Evolutionary conservation across 2,329 filamentous ascomycete species (phyloP).

Genomic region (Monosporascus sp.): DNA sequence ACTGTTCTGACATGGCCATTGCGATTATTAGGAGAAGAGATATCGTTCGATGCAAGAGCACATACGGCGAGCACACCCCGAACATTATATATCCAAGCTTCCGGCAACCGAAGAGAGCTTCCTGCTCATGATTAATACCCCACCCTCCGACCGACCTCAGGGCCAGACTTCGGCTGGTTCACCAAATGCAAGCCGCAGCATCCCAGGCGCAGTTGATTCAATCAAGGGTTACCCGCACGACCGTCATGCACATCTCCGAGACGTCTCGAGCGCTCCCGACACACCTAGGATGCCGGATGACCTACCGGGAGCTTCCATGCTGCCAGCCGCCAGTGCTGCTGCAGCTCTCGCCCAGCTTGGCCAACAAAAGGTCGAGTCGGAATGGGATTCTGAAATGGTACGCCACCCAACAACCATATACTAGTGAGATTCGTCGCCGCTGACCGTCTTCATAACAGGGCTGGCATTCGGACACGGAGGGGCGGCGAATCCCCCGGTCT

Average conservation of each 20-base stretch:
- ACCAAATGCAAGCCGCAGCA: slow-evolving; percentile 17
- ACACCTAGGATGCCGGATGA: slow-evolving; percentile 69
- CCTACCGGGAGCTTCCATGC: slow-evolving; percentile 56
- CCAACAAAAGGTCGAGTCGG: slow-evolving; percentile 67
- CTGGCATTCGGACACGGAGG: slow-evolving; percentile 67
- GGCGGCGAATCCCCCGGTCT: slow-evolving; percentile 57
- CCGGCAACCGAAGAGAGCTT: slow-evolving; percentile 98
- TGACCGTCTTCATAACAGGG: slow-evolving; percentile 43
- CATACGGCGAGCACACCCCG: slow-evolving; percentile 92
- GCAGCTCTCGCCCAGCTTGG: slow-evolving; percentile 83
- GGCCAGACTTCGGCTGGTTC: slow-evolving; percentile 29
- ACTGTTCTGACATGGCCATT: slow-evolving; percentile 18
- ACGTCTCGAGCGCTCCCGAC: slow-evolving; percentile 61
- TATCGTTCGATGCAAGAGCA: slow-evolving; percentile 99
- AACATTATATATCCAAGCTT: slow-evolving; percentile 96
- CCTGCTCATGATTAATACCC: slow-evolving; percentile 88
- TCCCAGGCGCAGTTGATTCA: slow-evolving; percentile 9
- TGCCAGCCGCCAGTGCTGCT: slow-evolving; percentile 71
- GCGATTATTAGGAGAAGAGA: slow-evolving; percentile 69
- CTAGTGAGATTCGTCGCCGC: slow-evolving; percentile 9
- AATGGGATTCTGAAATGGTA: slow-evolving; percentile 76
- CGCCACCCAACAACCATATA: slow-evolving; percentile 26
- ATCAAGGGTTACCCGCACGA: slow-evolving; percentile 53
- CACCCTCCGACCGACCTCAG: slow-evolving; percentile 67
- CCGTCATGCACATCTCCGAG: slow-evolving; percentile 62